Base-by-base conservation (phyloP, 306 rosid species). In the Rubus idaeus region DNA sequence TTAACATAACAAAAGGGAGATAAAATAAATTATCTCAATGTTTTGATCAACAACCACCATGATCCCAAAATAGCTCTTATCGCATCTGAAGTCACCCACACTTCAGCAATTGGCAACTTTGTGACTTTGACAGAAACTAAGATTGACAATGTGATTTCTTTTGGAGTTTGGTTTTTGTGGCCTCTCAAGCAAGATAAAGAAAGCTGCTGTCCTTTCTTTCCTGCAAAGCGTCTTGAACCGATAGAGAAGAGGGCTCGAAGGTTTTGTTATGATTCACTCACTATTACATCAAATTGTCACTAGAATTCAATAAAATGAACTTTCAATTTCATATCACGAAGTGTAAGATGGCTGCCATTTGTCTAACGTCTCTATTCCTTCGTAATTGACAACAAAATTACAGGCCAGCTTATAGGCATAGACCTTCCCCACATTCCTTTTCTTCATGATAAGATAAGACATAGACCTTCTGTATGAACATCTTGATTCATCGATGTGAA, bases 401-500 rank as follows among this genome's bases (percentile, higher is more conserved):
- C 46, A 17, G 35, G 23, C 41, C 26, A 14, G 4, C 55, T 30
- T 58, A 74, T 21, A 51, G 21, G 51, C 20, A 3, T 4, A 39
- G 49, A 56, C 5, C 11, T 58, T 41, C 66, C 68, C 46, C 35
- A 10, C 53, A 74, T 14, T 58, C 35, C 6, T 0, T 21, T 17
- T 62, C 39, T 47, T 39, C 63, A 74, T 49, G 13, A 17, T 21
- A 53, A 45, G n/a, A 45, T 18, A 14, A 12, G 55, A 49, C 52
- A 70, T 23, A 58, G 18, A 79, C 52, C 11, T 71, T 72, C 60
- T 51, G 62, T 71, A 39, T 62, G 64, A 44, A 16, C 20, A 73
- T 50, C 71, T 39, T 55, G 30, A 46, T 57, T 77, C 52, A 77
- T 30, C 39, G 6, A 37, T 37, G 69, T 39, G 46, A 30, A 12